Evolutionary conservation across 1,139 yeast species (phyloP), one percentile per base, ranked within the genome.

Genomic region (Yamadazyma triangularis): DNA sequence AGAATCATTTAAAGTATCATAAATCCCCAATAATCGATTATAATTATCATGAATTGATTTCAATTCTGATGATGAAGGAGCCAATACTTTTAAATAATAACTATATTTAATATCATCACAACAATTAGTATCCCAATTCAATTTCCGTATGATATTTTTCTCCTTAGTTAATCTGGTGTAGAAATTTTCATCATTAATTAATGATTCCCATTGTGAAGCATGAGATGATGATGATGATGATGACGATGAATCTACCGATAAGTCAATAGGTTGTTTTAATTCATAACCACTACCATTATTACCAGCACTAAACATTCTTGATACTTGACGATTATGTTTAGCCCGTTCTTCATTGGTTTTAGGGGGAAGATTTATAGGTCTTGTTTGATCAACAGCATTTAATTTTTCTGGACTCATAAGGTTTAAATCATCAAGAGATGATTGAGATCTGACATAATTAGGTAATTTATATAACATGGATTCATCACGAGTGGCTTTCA

Each of bases 341-440:
- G 54, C 41, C 28, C 56, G 63, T 39, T 68, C 74, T 18, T 37
- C 36, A 3, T 40, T 38, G 11, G 53, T 44, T 38, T 68, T 68
- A 0, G 74, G 74, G 13, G 74, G 74, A 24, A 68, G 49, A 39
- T 68, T 60, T 23, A 66, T 66, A 13, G 74, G 74, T 33, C 74
- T 53, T 4, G 70, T 56, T 43, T 65, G 73, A 43, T 68, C 73
- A 14, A 67, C 43, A 10, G 49, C 46, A 28, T 48, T 56, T 29
- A 67, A 50, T 32, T 67, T 67, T 39, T 67, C 73, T 1, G 59
- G 60, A n/a, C 71, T 64, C 4, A 67, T 54, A 24, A 66, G 50
- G 25, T 55, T 54, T 31, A 67, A 45, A 34, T 66, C 73, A 27
- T 67, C 73, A 27, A 61, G 42, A n/a, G 70, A 64, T 8, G 64